Conservation (phyloP, 106 monocot species). For the Platanthera zijinensis region DNA sequence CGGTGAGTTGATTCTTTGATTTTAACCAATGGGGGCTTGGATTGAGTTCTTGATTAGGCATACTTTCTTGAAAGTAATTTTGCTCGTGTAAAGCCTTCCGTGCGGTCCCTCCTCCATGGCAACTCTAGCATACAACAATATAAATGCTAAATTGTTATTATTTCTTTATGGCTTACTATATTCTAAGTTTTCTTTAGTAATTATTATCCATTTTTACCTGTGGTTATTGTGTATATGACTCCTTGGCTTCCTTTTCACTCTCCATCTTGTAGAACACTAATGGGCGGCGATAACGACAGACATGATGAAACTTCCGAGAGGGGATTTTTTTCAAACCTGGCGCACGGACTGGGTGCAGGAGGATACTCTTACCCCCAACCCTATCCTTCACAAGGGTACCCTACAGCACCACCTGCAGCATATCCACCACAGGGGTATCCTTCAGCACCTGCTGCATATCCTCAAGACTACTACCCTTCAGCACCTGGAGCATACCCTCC, state of each 20-base stretch:
- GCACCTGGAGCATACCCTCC: conserved; percentile 25
- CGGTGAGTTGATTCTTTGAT: no score
- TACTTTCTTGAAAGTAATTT: no score
- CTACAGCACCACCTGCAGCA: conserved; percentile 12
- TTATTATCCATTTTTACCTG: no score
- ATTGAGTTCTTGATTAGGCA: no score
- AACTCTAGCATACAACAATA: no score
- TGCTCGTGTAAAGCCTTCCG: no score
- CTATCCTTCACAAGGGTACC: conserved; percentile 35
- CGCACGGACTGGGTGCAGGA: conserved; percentile 18
- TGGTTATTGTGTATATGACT: not conserved
- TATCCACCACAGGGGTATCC: conserved; percentile 36
- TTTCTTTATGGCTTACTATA: no score
- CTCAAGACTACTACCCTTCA: conserved; percentile 13
- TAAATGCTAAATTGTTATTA: no score
- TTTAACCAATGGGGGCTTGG: no score
- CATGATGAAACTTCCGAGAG: conserved; percentile 16
- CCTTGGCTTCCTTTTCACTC: not conserved
- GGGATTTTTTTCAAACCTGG: conserved; percentile 22
- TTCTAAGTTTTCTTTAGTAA: no score
- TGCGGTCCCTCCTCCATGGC: no score
- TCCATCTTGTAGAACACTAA: not conserved
- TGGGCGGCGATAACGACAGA: conserved; percentile 27
- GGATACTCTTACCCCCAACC: conserved; percentile 14
- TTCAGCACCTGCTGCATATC: conserved; percentile 12